Conservation (phyloP, 371 early-diverging fungal species). For the Apophysomyces trapeziformis region DNA sequence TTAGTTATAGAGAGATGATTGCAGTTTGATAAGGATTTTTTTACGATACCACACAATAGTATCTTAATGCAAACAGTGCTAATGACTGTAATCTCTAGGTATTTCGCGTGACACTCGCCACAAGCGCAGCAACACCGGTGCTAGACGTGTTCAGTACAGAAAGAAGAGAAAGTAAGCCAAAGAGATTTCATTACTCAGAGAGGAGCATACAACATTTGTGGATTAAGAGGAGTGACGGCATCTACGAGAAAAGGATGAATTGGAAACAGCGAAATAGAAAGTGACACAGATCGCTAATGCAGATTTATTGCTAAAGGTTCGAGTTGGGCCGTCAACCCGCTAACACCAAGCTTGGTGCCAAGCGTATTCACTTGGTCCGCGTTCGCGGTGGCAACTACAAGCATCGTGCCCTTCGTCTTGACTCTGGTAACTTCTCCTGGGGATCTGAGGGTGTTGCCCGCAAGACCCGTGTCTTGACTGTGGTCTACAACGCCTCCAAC, state of each 20-base stretch:
- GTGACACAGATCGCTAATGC: slow-evolving; percentile 7
- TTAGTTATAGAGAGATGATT: slow-evolving; percentile 12
- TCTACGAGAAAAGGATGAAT: not conserved
- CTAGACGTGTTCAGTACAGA: slow-evolving; percentile 97
- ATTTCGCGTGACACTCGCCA: slow-evolving; percentile 97
- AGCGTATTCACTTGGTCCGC: slow-evolving; percentile 93
- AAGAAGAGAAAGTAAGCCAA: slow-evolving; percentile 87
- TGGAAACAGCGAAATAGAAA: not conserved
- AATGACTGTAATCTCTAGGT: slow-evolving; percentile 63
- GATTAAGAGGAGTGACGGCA: not conserved
- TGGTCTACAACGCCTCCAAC: slow-evolving; percentile 99
- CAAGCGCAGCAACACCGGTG: slow-evolving; percentile 98
- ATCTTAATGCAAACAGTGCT: not conserved
- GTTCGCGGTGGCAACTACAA: slow-evolving; percentile 99
- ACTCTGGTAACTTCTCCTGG: slow-evolving; percentile 98
- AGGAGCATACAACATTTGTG: not conserved
- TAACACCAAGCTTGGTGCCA: slow-evolving; percentile 96
- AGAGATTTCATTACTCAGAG: not conserved
- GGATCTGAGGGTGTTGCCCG: slow-evolving; percentile 93
- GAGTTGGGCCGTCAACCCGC: slow-evolving; percentile 98
- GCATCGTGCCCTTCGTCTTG: slow-evolving; percentile 98
- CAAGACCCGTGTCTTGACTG: slow-evolving; percentile 97
- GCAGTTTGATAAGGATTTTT: not conserved
- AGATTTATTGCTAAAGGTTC: slow-evolving; percentile 69
- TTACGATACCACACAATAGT: not conserved